Evolutionary conservation across 106 monocot genomes (phyloP).

Genomic region (Iris macrosiphon): DNA sequence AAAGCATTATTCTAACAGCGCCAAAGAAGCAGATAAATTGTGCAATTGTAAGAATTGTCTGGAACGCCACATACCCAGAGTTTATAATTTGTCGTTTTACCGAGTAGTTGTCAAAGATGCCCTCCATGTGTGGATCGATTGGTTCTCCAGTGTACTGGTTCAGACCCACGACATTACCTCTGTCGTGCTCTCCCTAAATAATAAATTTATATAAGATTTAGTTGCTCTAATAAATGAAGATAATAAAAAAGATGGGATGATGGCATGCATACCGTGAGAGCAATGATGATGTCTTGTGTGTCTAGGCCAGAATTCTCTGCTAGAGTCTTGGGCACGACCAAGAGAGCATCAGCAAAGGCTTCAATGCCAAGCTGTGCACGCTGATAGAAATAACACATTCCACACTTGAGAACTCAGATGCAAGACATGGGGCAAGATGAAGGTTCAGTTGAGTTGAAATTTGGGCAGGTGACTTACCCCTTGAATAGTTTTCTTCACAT

Average conservation of each 20-base stretch:
- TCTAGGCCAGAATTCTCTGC: conserved; percentile 97
- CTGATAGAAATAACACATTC: conserved; percentile 36
- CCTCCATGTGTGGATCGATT: conserved; percentile 89
- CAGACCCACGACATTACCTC: conserved; percentile 78
- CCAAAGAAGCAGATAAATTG: too few species aligned
- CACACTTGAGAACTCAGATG: too few species aligned
- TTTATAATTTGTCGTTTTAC: conserved; percentile 96
- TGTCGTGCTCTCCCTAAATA: conserved; percentile 81
- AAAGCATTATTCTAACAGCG: too few species aligned
- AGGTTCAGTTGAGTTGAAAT: too few species aligned
- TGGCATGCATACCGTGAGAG: conserved; percentile 48
- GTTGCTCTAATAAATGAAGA: not conserved
- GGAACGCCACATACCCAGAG: conserved; percentile 54
- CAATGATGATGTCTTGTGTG: conserved; percentile 88
- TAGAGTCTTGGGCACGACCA: conserved; percentile 88
- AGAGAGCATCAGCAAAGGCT: conserved; percentile 96
- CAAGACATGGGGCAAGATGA: too few species aligned
- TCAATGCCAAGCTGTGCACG: conserved; percentile 95
- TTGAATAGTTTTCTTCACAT: conserved; percentile 29
- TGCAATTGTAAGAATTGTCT: too few species aligned
- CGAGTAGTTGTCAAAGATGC: conserved; percentile 91
- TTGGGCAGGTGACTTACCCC: conserved; percentile 8
- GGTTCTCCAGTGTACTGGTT: conserved; percentile 87
- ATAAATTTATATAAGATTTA: not conserved
- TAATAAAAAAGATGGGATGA: too few species aligned